A percentile compares a stretch with the other conserved stretches of the same genome.
phyloP scores from a whole-genome alignment of 208 protist species.

The Strigomonas galati region DNA sequence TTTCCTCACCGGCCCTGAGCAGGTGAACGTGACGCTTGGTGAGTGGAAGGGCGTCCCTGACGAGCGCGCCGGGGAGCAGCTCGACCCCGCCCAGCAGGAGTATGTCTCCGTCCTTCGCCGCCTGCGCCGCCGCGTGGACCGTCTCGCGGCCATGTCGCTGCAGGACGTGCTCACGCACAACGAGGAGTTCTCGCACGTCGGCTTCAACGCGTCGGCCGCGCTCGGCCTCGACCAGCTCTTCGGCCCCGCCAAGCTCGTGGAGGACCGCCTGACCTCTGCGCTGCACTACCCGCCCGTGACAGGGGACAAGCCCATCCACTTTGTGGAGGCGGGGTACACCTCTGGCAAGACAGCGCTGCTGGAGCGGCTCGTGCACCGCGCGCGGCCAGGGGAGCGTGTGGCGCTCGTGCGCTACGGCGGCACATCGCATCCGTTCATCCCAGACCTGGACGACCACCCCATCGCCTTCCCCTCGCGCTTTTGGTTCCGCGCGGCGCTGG shows the following conservation, averaged over 20 bases:
- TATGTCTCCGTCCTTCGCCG: conserved; percentile 77
- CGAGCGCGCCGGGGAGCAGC: conserved; percentile 16
- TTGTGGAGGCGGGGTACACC: conserved; percentile 63
- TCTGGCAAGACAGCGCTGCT: conserved; percentile 77
- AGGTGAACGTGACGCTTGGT: conserved; percentile 55
- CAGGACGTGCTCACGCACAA: conserved; percentile 48
- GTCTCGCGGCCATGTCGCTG: conserved; percentile 54
- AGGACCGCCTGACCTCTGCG: conserved; percentile 65
- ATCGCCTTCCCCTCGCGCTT: conserved; percentile 73
- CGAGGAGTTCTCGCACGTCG: conserved; percentile 46
- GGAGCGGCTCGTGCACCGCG: conserved; percentile 40
- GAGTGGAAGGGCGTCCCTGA: conserved; percentile 51
- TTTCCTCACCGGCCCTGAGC: conserved; percentile 54
- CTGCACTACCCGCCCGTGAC: conserved; percentile 55
- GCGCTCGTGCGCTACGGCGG: conserved; percentile 74
- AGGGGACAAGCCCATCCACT: conserved; percentile 65
- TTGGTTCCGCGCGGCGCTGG: conserved; percentile 81
- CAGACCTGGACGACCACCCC: conserved; percentile 80
- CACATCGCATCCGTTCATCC: conserved; percentile 64
- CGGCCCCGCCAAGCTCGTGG: conserved; percentile 70
- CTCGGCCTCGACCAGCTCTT: conserved; percentile 74
- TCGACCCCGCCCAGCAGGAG: conserved; percentile 59
- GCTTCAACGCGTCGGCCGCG: conserved; percentile 59
- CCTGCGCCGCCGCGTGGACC: conserved; percentile 44
- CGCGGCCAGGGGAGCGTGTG: conserved; percentile 40